phyloP scores from a whole-genome alignment of 2,329 filamentous ascomycete genomes.

The Blumeria hordei region DNA sequence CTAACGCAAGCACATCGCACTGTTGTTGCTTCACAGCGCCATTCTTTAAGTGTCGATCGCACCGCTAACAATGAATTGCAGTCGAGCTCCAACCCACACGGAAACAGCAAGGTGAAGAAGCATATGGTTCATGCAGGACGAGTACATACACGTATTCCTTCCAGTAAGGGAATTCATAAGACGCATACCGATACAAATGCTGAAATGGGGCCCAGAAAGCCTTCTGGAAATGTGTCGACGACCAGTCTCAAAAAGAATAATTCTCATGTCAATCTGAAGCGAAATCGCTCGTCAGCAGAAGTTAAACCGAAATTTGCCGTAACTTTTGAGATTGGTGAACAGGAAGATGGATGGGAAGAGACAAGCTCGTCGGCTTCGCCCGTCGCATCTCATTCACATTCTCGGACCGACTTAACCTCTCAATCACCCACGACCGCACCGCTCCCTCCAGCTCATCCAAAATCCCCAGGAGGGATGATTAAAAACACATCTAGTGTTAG shows the following conservation, averaged over 20 bases:
- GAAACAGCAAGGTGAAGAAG: constrained; percentile 11
- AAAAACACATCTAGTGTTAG: constrained; percentile 5
- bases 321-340: constrained; percentile 37
- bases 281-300: constrained; percentile 34
- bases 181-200: constrained; percentile 10
- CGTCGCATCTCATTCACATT: constrained; percentile 24
- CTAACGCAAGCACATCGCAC: constrained; percentile 7
- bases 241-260: constrained; percentile 23
- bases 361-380: constrained; percentile 38
- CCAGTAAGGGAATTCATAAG: constrained; percentile 13
- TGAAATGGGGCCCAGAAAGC: constrained; percentile 9
- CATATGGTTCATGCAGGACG: constrained; percentile 12
- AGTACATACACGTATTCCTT: constrained; percentile 11
- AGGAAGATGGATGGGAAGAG: constrained; percentile 39
- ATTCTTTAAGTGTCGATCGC: not conserved
- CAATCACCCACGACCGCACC: constrained; percentile 23
- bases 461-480: constrained; percentile 7
- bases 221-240: constrained; percentile 10
- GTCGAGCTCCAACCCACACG: constrained; percentile 11
- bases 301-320: constrained; percentile 30
- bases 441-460: constrained; percentile 13
- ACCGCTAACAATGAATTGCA: constrained; percentile 10
- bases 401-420: constrained; percentile 13
- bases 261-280: constrained; percentile 30
- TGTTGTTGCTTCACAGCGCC: constrained; percentile 5